Evolutionary conservation across 192 early-diverging fungal species (phyloP).

Genomic region (Paraglomus brasilianum): DNA sequence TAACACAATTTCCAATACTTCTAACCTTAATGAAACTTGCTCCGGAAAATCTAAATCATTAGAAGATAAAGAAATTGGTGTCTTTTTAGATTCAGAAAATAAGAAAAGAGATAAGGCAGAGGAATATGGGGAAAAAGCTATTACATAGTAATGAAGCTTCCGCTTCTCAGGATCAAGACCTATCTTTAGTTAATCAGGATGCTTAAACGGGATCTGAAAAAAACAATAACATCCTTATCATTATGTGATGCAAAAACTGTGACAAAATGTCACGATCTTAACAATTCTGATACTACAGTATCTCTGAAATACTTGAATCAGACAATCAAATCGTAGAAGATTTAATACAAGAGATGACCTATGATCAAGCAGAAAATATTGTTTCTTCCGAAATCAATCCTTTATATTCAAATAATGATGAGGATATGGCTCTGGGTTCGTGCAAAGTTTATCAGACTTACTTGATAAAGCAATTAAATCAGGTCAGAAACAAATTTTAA

Average conservation of each 20-base stretch:
- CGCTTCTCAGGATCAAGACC: conserved; percentile 20
- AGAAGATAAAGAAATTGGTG: conserved; percentile 19
- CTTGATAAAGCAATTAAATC: conserved; percentile 21
- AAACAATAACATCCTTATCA: conserved; percentile 7
- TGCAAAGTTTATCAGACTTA: conserved; percentile 22
- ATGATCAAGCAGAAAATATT: neutral
- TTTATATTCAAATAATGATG: conserved; percentile 1
- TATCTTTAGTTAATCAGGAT: conserved; percentile 12
- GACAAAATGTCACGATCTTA: conserved; percentile 23
- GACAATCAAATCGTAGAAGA: conserved; percentile 22
- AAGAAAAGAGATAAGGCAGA: conserved; percentile 19
- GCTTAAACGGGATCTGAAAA: conserved; percentile 16
- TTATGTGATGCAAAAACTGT: conserved; percentile 12
- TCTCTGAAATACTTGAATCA: conserved; percentile 18
- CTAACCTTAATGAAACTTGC: conserved; percentile 20
- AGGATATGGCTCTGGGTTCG: conserved; percentile 15
- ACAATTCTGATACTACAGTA: neutral
- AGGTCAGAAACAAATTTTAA: conserved; percentile 19
- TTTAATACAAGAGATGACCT: conserved; percentile 16
- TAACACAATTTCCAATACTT: conserved; percentile 17
- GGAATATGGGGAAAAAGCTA: conserved; percentile 17
- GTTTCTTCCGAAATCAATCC: conserved; percentile 12
- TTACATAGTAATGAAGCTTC: conserved; percentile 18
- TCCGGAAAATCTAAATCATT: conserved; percentile 18
- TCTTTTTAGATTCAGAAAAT: conserved; percentile 19